phyloP scores from a whole-genome alignment of 805 yeast species.

The Cyberlindnera samutprakarnensis region DNA sequence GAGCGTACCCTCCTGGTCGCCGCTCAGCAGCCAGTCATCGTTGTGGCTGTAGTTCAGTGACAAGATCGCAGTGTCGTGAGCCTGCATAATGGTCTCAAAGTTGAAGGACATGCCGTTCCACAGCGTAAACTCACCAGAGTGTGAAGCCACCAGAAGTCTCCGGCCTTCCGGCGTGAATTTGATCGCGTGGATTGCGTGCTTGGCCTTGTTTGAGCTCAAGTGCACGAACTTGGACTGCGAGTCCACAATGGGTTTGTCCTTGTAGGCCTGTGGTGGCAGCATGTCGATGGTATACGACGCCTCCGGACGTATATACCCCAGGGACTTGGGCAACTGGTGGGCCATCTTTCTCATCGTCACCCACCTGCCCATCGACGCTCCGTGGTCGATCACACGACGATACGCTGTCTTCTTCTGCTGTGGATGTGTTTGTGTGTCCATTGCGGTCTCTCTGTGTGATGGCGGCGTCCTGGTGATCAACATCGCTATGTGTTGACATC shows the following conservation, averaged over 20 bases:
- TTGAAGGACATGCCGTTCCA: slow-evolving; percentile 96
- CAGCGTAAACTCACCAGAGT: slow-evolving; percentile 90
- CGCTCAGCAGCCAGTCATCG: slow-evolving; percentile 91
- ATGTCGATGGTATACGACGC: slow-evolving; percentile 56
- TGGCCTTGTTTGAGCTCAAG: slow-evolving; percentile 82
- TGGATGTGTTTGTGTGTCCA: slow-evolving; percentile 23
- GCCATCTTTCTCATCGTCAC: slow-evolving; percentile 38
- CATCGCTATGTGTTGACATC: too few species aligned
- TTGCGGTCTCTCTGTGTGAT: slow-evolving; percentile 11
- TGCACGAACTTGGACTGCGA: slow-evolving; percentile 80
- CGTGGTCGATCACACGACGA: slow-evolving; percentile 72
- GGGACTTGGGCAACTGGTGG: slow-evolving; percentile 37
- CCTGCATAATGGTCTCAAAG: slow-evolving; percentile 97
- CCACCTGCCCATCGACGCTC: slow-evolving; percentile 66
- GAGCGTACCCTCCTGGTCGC: slow-evolving; percentile 85
- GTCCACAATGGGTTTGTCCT: slow-evolving; percentile 47
- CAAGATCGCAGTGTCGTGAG: slow-evolving; percentile 87
- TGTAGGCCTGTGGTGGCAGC: slow-evolving; percentile 59
- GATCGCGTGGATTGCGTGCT: slow-evolving; percentile 84
- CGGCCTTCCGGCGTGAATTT: slow-evolving; percentile 97
- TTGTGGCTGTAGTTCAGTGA: slow-evolving; percentile 76
- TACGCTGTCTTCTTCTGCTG: slow-evolving; percentile 43
- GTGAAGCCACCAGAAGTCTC: slow-evolving; percentile 80
- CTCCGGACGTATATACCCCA: slow-evolving; percentile 49
- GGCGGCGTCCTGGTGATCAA: not conserved